These are phyloP conservation scores for Hyparrhenia diplandra DNA, from an alignment of 176 grass and related monocot species.

Conservation along the genomic window DNA sequence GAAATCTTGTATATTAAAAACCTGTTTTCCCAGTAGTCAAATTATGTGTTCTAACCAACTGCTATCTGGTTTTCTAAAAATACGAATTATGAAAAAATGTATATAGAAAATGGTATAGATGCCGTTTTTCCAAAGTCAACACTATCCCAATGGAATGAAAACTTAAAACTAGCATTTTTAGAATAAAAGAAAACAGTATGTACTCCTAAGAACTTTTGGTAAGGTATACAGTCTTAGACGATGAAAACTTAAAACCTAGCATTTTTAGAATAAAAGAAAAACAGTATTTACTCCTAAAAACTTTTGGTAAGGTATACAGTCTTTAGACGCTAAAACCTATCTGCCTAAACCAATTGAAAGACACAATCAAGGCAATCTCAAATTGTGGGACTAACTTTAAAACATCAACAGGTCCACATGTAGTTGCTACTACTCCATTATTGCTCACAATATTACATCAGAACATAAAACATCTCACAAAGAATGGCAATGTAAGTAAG, in stretches of 20 bases:
- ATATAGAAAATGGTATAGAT: neutral
- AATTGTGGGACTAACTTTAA: neutral
- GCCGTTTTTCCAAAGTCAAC: neutral
- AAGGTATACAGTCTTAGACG: no score
- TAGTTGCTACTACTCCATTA: neutral
- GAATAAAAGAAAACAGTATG: neutral
- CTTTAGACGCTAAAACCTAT: neutral
- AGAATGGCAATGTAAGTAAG: neutral
- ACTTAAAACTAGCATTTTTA: neutral
- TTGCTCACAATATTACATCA: neutral
- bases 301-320: neutral
- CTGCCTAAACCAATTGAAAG: neutral
- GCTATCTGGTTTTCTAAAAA: neutral
- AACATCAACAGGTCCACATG: neutral
- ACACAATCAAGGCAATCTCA: neutral
- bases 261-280: no score
- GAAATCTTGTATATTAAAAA: neutral
- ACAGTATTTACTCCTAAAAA: no score
- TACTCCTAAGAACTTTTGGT: no score
- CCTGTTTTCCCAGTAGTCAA: neutral
- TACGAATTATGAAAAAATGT: neutral
- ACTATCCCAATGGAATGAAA: neutral
- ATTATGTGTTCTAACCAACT: neutral
- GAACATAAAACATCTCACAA: neutral
- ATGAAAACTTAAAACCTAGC: no score